These are phyloP conservation scores for Cordia subcordata DNA, from an alignment of 257 asterid genomes.

Conservation along the genomic window DNA sequence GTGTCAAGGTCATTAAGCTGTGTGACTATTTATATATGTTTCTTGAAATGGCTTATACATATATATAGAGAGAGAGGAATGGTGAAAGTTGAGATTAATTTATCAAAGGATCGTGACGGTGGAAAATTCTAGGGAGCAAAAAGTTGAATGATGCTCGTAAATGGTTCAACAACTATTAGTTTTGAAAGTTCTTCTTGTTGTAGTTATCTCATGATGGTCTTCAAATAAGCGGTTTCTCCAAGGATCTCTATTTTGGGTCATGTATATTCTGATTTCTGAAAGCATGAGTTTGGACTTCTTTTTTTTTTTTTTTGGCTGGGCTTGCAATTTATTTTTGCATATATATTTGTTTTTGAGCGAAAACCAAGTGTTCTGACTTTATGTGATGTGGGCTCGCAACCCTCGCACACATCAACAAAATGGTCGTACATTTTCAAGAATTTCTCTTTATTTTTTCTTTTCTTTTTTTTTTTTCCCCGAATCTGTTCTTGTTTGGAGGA, in stretches of 20 bases:
- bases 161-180: neutral
- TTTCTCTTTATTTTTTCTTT: too few relatives aligned
- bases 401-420: too few relatives aligned
- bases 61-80: slow-evolving; percentile 27
- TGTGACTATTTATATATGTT: slow-evolving; percentile 12
- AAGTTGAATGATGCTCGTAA: neutral
- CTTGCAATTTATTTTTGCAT: too few relatives aligned
- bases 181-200: slow-evolving; percentile 1
- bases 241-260: slow-evolving; percentile 5
- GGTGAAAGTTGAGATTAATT: neutral
- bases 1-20: neutral
- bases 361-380: too few relatives aligned
- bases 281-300: too few relatives aligned
- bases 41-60: slow-evolving; percentile 11
- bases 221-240: neutral
- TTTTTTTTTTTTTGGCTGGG: too few relatives aligned
- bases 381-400: too few relatives aligned
- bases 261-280: too few relatives aligned
- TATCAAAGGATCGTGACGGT: slow-evolving; percentile 7
- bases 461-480: too few relatives aligned
- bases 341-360: too few relatives aligned
- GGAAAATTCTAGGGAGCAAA: slow-evolving; percentile 7
- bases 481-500: too few relatives aligned
- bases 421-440: too few relatives aligned
- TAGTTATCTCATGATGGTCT: neutral